Evolutionary conservation across 2,329 filamentous ascomycete species (phyloP), one percentile per base, ranked within the genome.

Genomic region (Alternaria sp.): DNA sequence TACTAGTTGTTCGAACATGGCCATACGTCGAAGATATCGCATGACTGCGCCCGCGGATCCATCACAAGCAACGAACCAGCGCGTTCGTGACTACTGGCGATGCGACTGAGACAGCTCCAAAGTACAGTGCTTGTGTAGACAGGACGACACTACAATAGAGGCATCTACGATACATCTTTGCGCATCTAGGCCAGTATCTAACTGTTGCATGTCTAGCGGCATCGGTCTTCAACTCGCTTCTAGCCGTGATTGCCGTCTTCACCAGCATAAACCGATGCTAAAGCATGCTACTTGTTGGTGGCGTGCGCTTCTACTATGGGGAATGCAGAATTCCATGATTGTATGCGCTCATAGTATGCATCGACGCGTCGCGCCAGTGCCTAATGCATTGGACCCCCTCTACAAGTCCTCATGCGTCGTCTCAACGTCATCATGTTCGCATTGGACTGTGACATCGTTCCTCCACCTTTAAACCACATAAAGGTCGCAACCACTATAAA

Each of bases 391-490:
- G n/a, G 63, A 61, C 54, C 55, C 49, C 49, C 30, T 52, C 40
- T 49, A 40, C 44, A 44, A 46, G 40, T n/a, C n/a, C 45, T 32
- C 28, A 59, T 69, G 67, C 69, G 66, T 69, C 67, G 64, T 69
- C 62, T 59, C 58, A 70, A 76, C 71, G 73, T 75, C 73, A 76
- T 76, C 62, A 75, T 70, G 64, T 74, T 70, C 59, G 69, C 69
- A 71, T 69, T 28, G 46, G 59, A 56, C 17, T 44, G 59, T 58
- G 64, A 69, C 65, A 65, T 61, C 59, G 49, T 56, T 19, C 44
- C 40, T 54, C 54, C 63, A 46, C 59, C 47, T 55, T 45, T n/a
- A 45, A 54, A 52, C 45, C 19, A 52, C 63, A 66, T 69, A 66
- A 70, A 70, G 66, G 52, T 40, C 62, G 40, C 28, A 60, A 26